These are phyloP conservation scores for Fusarium transvaalense DNA, from an alignment of 2,329 filamentous ascomycete species.

Conservation along the genomic window DNA sequence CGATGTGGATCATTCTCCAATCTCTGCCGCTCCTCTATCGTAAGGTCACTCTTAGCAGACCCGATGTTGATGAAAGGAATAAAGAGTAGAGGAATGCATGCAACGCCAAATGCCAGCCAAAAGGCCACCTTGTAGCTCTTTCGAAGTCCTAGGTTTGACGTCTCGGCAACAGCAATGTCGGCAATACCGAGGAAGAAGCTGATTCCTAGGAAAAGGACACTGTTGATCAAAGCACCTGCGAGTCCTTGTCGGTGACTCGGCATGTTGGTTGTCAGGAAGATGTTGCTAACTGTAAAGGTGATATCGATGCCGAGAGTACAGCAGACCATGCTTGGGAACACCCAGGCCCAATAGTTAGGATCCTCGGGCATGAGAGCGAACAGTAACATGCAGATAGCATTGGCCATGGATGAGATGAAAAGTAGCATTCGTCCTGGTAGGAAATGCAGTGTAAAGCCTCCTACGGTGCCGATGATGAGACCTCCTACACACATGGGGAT, in stretches of 20 bases:
- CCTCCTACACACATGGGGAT: slow-evolving; percentile 70
- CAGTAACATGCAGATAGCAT: slow-evolving; percentile 63
- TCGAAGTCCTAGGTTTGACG: slow-evolving; percentile 55
- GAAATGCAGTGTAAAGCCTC: slow-evolving; percentile 68
- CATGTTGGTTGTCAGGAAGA: slow-evolving; percentile 75
- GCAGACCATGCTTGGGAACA: slow-evolving; percentile 71
- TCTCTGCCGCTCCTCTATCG: slow-evolving; percentile 43
- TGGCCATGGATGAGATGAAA: slow-evolving; percentile 64
- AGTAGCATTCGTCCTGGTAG: slow-evolving; percentile 67
- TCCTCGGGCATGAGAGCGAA: slow-evolving; percentile 67
- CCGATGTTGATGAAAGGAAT: slow-evolving; percentile 44
- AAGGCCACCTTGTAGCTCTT: slow-evolving; percentile 48
- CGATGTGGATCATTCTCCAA: slow-evolving; percentile 34
- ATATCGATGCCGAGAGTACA: slow-evolving; percentile 75
- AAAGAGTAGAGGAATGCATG: slow-evolving; percentile 37
- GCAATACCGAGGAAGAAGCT: slow-evolving; percentile 73
- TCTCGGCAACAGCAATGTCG: slow-evolving; percentile 64
- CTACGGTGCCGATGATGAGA: slow-evolving; percentile 65
- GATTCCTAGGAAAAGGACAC: slow-evolving; percentile 71
- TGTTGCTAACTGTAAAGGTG: slow-evolving; percentile 73
- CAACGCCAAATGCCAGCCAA: slow-evolving; percentile 45
- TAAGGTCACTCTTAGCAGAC: slow-evolving; percentile 47
- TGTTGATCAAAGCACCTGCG: slow-evolving; percentile 74
- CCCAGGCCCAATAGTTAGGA: slow-evolving; percentile 72
- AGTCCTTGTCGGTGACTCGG: slow-evolving; percentile 71